Percentiles rank a stretch among this genome's conserved stretches.
Conservation (phyloP, 73 alveolate genomes). For the Tetrahymena thermophila region DNA sequence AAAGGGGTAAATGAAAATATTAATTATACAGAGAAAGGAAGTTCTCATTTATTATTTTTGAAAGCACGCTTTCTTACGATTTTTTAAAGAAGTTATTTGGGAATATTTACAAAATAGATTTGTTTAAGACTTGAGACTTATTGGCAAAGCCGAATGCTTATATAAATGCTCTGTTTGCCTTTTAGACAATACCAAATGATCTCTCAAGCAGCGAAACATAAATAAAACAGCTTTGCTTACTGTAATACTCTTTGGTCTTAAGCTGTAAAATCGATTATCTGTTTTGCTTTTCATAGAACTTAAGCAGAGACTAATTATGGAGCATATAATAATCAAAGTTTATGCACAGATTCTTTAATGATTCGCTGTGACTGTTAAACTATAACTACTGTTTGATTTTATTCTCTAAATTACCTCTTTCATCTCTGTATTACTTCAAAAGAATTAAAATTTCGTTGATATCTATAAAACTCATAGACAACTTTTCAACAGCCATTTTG, state of each 20-base stretch:
- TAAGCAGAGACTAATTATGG: background rate
- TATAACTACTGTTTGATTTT: background rate
- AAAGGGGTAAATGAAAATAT: background rate
- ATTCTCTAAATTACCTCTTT: background rate
- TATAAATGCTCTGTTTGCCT: background rate
- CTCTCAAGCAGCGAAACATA: background rate
- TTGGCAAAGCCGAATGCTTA: background rate
- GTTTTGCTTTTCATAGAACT: background rate
- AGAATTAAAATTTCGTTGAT: background rate
- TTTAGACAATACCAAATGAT: background rate
- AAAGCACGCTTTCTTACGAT: background rate
- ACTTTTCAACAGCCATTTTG: background rate
- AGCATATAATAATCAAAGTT: background rate
- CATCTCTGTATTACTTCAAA: background rate
- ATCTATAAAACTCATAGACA: background rate
- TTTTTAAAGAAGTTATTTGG: background rate
- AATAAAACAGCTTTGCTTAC: background rate
- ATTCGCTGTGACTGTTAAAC: background rate
- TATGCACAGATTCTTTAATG: background rate
- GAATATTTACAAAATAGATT: background rate
- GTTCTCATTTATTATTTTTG: background rate
- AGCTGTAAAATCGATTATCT: background rate
- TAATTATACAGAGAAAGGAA: background rate
- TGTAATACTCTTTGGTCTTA: background rate
- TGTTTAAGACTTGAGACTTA: background rate